phyloP scores from a whole-genome alignment of 352 stramenopile species.

The Globisporangium camurandrum region DNA sequence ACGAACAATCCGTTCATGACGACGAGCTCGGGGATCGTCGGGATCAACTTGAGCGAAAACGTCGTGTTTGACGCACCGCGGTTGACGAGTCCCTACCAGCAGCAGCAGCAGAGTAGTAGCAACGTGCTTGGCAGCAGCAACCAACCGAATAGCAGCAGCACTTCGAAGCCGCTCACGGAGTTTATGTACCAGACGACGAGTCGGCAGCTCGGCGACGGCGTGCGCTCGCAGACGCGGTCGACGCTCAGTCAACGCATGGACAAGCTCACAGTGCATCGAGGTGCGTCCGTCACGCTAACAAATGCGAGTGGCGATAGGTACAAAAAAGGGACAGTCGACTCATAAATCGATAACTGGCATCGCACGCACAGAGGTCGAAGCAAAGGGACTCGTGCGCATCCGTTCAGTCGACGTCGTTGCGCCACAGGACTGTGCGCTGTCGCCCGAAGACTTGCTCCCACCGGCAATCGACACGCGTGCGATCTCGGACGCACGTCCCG shows the following conservation, averaged over 20 bases:
- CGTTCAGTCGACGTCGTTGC: slow-evolving; percentile 44
- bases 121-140: too few species aligned
- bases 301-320: not conserved
- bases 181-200: slow-evolving; percentile 82
- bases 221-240: slow-evolving; percentile 30
- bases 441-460: slow-evolving; percentile 43
- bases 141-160: not conserved
- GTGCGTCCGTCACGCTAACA: slow-evolving; percentile 10
- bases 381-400: slow-evolving; percentile 42
- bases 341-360: not conserved
- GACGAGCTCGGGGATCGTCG: slow-evolving; percentile 77
- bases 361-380: slow-evolving; percentile 37
- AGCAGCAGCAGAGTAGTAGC: slow-evolving; percentile 25
- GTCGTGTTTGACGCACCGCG: slow-evolving; percentile 54
- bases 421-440: slow-evolving; percentile 42
- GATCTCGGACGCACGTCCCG: slow-evolving; percentile 47
- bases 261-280: slow-evolving; percentile 57
- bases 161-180: slow-evolving; percentile 39
- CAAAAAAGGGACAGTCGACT: not conserved
- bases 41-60: slow-evolving; percentile 67
- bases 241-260: slow-evolving; percentile 75
- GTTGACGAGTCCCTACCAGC: slow-evolving; percentile 21
- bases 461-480: slow-evolving; percentile 40
- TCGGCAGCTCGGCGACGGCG: slow-evolving; percentile 37
- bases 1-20: slow-evolving; percentile 81